These are phyloP conservation scores for Penicillium vulpinum DNA, from an alignment of 2,329 filamentous ascomycete genomes.

Conservation along the genomic window DNA sequence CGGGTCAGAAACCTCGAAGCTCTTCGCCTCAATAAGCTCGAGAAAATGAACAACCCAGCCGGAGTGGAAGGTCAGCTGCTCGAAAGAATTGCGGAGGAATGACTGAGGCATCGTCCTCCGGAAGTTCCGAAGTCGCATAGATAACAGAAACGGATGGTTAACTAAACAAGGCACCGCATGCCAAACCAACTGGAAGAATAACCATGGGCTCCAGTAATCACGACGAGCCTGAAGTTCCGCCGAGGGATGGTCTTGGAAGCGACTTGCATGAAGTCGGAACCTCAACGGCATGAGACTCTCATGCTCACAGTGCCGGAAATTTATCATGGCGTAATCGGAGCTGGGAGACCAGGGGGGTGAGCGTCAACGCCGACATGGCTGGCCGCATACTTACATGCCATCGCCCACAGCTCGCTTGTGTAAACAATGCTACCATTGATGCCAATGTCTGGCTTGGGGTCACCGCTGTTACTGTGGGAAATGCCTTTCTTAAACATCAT, in stretches of 20 bases:
- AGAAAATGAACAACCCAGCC: constrained; percentile 53
- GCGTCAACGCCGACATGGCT: constrained; percentile 39
- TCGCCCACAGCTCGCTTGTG: constrained; percentile 48
- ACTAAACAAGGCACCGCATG: constrained; percentile 50
- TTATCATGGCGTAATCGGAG: constrained; percentile 50
- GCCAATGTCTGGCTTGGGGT: constrained; percentile 28
- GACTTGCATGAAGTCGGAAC: constrained; percentile 49
- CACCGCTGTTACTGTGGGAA: neutral
- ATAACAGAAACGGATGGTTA: constrained; percentile 53
- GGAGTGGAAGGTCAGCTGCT: constrained; percentile 48
- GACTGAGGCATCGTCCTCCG: constrained; percentile 51
- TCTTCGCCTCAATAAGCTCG: constrained; percentile 43
- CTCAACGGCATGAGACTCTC: constrained; percentile 50
- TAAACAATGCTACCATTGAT: constrained; percentile 44
- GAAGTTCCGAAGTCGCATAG: constrained; percentile 49
- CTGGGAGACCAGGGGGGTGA: constrained; percentile 46
- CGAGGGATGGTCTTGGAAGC: constrained; percentile 41
- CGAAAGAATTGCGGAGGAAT: constrained; percentile 52
- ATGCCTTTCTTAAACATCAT: constrained; percentile 2
- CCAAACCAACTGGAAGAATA: constrained; percentile 51
- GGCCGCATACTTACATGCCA: constrained; percentile 48
- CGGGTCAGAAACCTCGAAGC: constrained; percentile 46
- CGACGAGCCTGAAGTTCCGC: constrained; percentile 43
- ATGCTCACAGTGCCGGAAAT: constrained; percentile 49
- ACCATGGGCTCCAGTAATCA: constrained; percentile 52